A percentile compares a stretch with the other conserved stretches of the same genome.
Evolutionary conservation across 768 basidiomycete genomes (phyloP).

Genomic region (Tephrocybe sp.): DNA sequence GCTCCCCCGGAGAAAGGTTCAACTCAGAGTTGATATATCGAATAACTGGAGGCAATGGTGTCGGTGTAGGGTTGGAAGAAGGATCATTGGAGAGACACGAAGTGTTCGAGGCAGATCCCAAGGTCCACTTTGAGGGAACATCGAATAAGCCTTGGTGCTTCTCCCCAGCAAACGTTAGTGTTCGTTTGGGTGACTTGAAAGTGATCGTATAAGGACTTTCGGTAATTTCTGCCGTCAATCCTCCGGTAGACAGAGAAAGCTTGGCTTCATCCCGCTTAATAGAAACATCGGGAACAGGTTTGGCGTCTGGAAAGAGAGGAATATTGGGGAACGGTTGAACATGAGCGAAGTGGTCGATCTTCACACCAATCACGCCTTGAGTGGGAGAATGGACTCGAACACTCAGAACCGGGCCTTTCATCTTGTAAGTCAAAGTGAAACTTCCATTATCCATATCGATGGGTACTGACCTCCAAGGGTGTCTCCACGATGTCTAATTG

Average conservation of each 20-base stretch:
- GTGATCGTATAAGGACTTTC: constrained; percentile 60
- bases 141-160: constrained; percentile 56
- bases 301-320: constrained; percentile 59
- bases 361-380: constrained; percentile 53
- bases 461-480: constrained; percentile 48
- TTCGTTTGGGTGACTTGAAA: constrained; percentile 49
- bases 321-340: constrained; percentile 43
- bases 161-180: constrained; percentile 46
- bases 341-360: constrained; percentile 52
- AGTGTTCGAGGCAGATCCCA: constrained; percentile 45
- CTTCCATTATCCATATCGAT: background rate
- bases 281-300: constrained; percentile 41
- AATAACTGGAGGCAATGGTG: constrained; percentile 36
- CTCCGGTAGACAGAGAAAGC: constrained; percentile 40
- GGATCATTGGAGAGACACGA: constrained; percentile 56
- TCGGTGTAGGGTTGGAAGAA: constrained; percentile 54
- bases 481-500: constrained; percentile 61
- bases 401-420: constrained; percentile 46
- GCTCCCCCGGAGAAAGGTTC: constrained; percentile 65
- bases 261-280: constrained; percentile 30
- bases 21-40: constrained; percentile 58
- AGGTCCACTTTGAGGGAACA: constrained; percentile 54
- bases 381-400: constrained; percentile 53
- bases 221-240: constrained; percentile 52
- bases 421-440: constrained; percentile 14